Evolutionary conservation across 2,329 filamentous ascomycete genomes (phyloP), one percentile per base, ranked within the genome.

Genomic region (Aureobasidium sp.): DNA sequence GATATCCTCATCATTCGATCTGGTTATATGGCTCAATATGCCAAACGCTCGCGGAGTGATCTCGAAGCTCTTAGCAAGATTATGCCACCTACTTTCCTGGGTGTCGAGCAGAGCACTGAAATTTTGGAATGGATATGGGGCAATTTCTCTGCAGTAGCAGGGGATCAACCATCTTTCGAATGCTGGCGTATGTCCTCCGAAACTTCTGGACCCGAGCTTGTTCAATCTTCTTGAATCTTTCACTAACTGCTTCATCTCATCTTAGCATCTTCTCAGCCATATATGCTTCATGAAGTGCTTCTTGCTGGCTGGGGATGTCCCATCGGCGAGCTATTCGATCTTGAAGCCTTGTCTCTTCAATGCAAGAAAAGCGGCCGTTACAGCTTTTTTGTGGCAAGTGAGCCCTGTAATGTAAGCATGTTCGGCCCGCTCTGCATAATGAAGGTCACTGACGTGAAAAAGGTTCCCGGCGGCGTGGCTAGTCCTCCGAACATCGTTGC

Each of bases 1-100:
- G 77, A 79, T 57, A 72, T 80, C 29, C 63, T 80, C 3, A 67
- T 79, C 57, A 68, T 79, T 22, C 72, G 77, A 6, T 71, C 64
- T 5, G 60, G 77, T 10, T 79, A 74, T 60, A 72, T 73, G 58
- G 63, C 63, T 25, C 63, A 69, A 1, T 70, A 70, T 51, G 62
- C 68, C 3, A 57, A 61, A n/a, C 70, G 74, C 19, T 64, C 68
- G 1, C 57, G 65, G 4, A 56, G 63, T 3, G 62, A 74, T 17
- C 65, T 76, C n/a, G 62, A 65, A 19, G 57, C 65, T 2, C 58
- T 72, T 50, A 65, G 67, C 22, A 63, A 71, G 57, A 50, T 55
- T 1, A 57, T 64, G 16, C 73, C 73, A 12, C 69, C 70, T 45
- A 66, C 62, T 1, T 78, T 78, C 64, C 69, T 71, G 8, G 77